A percentile compares a stretch with the other conserved stretches of the same genome.
Conservation (phyloP, 23 red algal species). For the Gracilaria vermiculophylla region DNA sequence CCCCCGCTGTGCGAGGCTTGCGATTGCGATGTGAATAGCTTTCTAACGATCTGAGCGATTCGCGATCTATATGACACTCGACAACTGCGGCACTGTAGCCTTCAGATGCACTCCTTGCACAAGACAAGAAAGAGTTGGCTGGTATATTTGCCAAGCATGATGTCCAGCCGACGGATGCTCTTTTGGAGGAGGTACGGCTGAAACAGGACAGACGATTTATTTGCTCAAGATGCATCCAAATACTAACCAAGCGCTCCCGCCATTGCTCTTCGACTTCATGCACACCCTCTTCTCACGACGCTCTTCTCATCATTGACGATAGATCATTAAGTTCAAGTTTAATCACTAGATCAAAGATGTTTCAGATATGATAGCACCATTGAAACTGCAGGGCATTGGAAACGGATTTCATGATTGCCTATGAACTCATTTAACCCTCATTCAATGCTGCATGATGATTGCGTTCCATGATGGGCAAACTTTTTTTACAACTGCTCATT, state of each 20-base stretch:
- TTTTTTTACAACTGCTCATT: too few relatives aligned
- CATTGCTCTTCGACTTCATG: neutral
- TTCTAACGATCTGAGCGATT: neutral
- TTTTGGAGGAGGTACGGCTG: constrained; percentile 51
- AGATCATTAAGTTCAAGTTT: constrained; percentile 74
- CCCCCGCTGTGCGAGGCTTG: too few relatives aligned
- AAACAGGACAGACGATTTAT: neutral
- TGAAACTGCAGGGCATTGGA: neutral
- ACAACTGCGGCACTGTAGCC: neutral
- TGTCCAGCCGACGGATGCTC: constrained; percentile 28
- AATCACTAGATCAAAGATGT: constrained; percentile 29
- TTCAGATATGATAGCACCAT: neutral
- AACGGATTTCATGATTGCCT: neutral
- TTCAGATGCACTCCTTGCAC: constrained; percentile 6
- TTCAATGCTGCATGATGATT: neutral
- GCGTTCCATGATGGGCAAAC: too few relatives aligned
- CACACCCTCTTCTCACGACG: neutral
- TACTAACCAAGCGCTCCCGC: neutral
- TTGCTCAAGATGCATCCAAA: neutral
- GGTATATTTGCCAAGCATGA: constrained; percentile 53
- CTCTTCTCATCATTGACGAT: neutral
- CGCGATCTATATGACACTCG: neutral
- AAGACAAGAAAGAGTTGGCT: constrained; percentile 4
- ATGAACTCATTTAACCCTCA: neutral
- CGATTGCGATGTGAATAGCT: neutral